Evolutionary conservation across 192 early-diverging fungal species (phyloP).

Genomic region (Rhizophagus sp.): DNA sequence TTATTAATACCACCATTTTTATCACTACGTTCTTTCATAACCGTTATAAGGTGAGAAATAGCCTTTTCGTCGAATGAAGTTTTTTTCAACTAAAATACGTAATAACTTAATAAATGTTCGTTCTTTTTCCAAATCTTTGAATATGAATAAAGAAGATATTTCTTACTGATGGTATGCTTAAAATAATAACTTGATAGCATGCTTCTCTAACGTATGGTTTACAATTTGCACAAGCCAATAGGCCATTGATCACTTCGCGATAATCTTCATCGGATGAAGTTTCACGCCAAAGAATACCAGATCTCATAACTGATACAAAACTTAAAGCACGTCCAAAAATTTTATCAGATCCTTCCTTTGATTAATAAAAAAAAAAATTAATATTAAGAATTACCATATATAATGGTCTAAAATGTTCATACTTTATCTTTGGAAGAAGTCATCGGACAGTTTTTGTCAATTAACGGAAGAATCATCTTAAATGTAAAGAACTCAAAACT

Average conservation of each 20-base stretch:
- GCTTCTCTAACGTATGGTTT: slow-evolving; percentile 85
- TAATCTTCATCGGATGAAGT: slow-evolving; percentile 71
- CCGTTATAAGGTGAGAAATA: neutral
- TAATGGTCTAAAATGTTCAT: neutral
- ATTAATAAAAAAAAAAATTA: neutral
- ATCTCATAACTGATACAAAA: slow-evolving; percentile 75
- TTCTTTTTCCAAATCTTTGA: neutral
- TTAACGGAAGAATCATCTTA: neutral
- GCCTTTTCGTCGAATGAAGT: slow-evolving; percentile 8
- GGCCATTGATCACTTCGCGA: slow-evolving; percentile 62
- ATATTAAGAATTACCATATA: neutral
- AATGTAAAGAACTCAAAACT: slow-evolving; percentile 38
- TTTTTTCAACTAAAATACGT: slow-evolving; percentile 21
- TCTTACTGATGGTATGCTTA: slow-evolving; percentile 52
- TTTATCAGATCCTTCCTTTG: slow-evolving; percentile 86
- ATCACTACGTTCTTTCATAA: neutral
- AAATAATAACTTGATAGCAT: slow-evolving; percentile 71
- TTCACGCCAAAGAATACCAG: slow-evolving; percentile 69
- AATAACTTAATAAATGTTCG: neutral
- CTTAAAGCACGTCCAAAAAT: slow-evolving; percentile 93
- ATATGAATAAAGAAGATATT: neutral
- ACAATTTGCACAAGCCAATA: slow-evolving; percentile 66
- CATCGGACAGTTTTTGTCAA: slow-evolving; percentile 27
- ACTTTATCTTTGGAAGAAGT: slow-evolving; percentile 22
- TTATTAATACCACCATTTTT: slow-evolving; percentile 43